phyloP scores from a whole-genome alignment of 129 eudicot genomes.

The Apium graveolens region DNA sequence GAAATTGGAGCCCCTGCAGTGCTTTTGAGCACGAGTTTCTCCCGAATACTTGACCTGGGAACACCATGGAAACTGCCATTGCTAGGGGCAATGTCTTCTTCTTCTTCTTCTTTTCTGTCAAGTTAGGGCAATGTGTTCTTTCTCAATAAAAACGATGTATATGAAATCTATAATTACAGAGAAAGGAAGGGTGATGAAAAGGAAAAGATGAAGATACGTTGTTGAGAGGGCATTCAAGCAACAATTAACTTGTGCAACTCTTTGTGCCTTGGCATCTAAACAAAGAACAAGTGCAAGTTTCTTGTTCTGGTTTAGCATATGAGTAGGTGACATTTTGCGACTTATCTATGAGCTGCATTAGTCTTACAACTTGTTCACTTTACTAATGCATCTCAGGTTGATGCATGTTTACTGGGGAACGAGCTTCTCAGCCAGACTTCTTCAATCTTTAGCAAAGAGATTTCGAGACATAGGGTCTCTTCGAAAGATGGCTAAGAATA shows the following conservation, averaged over 20 bases:
- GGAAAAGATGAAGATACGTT: slow-evolving; percentile 11
- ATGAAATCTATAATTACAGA: neutral
- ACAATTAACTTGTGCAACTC: neutral
- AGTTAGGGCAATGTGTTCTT: neutral
- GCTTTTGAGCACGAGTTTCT: neutral
- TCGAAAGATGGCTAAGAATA: too few species aligned
- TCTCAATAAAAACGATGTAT: neutral
- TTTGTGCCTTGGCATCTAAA: slow-evolving; percentile 25
- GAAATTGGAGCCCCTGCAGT: neutral
- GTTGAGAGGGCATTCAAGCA: slow-evolving; percentile 11
- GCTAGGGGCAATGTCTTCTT: neutral
- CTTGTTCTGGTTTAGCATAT: neutral
- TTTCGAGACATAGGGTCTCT: neutral
- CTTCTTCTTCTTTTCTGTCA: too few species aligned
- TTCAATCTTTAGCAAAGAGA: neutral
- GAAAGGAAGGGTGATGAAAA: slow-evolving; percentile 6
- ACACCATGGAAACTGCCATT: slow-evolving; percentile 27
- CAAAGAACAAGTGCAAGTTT: slow-evolving; percentile 12
- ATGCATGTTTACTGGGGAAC: neutral
- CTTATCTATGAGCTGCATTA: neutral
- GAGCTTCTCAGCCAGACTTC: neutral
- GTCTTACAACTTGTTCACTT: neutral
- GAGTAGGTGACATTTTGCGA: too few species aligned
- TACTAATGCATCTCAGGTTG: neutral
- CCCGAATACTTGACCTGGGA: slow-evolving; percentile 8